Evolutionary conservation across 2,329 filamentous ascomycete genomes (phyloP).

Genomic region (Bipolaris sorokiniana): DNA sequence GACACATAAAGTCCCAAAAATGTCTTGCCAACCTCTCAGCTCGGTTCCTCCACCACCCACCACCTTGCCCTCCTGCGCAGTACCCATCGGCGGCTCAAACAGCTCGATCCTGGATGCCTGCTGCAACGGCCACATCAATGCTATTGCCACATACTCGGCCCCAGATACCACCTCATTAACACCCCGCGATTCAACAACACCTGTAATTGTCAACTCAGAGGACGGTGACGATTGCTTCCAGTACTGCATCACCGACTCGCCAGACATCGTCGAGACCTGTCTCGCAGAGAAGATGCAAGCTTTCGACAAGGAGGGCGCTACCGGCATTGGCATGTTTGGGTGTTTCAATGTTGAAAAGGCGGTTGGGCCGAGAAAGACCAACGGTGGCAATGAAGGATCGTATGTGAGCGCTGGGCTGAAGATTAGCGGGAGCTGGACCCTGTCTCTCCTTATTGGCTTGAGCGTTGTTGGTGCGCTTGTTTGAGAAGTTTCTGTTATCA

Average conservation of each 20-base stretch:
- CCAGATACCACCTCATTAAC: slow-evolving; percentile 10
- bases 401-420: slow-evolving; percentile 16
- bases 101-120: slow-evolving; percentile 38
- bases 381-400: slow-evolving; percentile 4
- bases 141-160: slow-evolving; percentile 28
- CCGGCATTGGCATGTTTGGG: slow-evolving; percentile 10
- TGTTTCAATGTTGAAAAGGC: slow-evolving; percentile 21
- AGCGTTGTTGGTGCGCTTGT: slow-evolving; percentile 17
- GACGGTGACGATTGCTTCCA: slow-evolving; percentile 31
- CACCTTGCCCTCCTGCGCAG: slow-evolving; percentile 28
- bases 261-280: slow-evolving; percentile 18
- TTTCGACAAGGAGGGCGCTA: slow-evolving; percentile 8
- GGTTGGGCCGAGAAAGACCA: slow-evolving; percentile 10
- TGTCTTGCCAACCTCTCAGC: slow-evolving; percentile 24
- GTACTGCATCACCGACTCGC: slow-evolving; percentile 32
- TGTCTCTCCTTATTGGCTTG: slow-evolving; percentile 14
- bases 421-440: slow-evolving; percentile 8
- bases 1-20: background rate
- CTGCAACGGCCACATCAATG: slow-evolving; percentile 41
- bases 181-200: slow-evolving; percentile 3
- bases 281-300: slow-evolving; percentile 20
- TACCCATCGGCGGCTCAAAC: slow-evolving; percentile 37
- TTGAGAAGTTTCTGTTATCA: background rate
- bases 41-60: slow-evolving; percentile 34
- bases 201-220: slow-evolving; percentile 17